phyloP scores from a whole-genome alignment of 805 yeast genomes.

The Metschnikowia colocasiae region DNA sequence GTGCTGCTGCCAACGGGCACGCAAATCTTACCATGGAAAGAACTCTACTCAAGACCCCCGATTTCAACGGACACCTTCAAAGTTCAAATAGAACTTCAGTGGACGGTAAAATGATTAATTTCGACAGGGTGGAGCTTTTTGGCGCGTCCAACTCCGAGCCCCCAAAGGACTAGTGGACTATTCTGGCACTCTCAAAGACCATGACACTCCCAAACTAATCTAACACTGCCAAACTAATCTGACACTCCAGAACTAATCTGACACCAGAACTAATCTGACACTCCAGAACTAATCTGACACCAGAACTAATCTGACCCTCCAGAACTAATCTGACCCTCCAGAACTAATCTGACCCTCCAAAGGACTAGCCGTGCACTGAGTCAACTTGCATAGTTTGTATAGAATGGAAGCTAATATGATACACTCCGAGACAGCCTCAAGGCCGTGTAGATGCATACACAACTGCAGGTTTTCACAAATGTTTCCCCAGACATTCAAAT shows the following conservation, averaged over 20 bases:
- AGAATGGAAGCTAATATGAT: background rate
- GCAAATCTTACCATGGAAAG: constrained; percentile 9
- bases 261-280: too few species aligned
- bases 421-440: too few species aligned
- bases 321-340: too few species aligned
- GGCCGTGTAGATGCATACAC: too few species aligned
- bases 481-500: too few species aligned
- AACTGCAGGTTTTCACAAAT: too few species aligned
- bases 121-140: constrained; percentile 35
- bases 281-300: too few species aligned
- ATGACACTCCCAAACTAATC: too few species aligned
- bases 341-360: constrained; percentile 12
- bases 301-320: too few species aligned
- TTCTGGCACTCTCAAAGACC: too few species aligned
- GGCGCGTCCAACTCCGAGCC: constrained; percentile 13
- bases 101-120: constrained; percentile 43
- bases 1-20: constrained; percentile 43
- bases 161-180: constrained; percentile 16
- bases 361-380: constrained; percentile 14
- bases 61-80: constrained; percentile 33
- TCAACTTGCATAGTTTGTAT: constrained; percentile 2
- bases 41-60: constrained; percentile 37
- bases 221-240: too few species aligned
- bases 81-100: constrained; percentile 18
- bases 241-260: too few species aligned